Percentiles rank a stretch among this genome's conserved stretches.
phyloP scores from a whole-genome alignment of 441 rosid species.

The Gossypium trilobum region DNA sequence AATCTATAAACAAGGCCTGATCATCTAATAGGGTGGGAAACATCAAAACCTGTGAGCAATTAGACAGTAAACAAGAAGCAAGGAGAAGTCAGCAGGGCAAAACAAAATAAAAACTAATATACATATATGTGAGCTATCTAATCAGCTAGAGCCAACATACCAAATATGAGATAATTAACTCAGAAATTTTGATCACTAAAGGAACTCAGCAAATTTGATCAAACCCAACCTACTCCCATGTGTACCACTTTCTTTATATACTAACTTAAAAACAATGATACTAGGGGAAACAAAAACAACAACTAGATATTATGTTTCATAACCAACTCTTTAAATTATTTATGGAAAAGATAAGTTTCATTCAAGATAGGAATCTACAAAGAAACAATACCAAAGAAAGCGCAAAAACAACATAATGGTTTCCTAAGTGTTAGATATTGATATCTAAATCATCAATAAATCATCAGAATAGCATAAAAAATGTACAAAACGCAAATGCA shows the following conservation, averaged over 20 bases:
- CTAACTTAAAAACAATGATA: not conserved
- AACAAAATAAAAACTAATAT: not conserved
- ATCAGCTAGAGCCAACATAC: not conserved
- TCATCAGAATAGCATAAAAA: not conserved
- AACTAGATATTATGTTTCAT: not conserved
- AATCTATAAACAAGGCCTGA: constrained; percentile 63
- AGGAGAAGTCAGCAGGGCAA: constrained; percentile 2
- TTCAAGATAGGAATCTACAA: not conserved
- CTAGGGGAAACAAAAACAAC: not conserved
- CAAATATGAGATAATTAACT: not conserved
- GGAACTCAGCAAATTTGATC: not conserved
- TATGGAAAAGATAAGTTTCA: not conserved
- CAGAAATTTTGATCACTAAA: not conserved
- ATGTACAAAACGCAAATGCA: constrained; percentile 5
- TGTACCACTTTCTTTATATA: not conserved
- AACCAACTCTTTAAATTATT: not conserved
- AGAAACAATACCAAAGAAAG: constrained; percentile 1
- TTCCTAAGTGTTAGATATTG: not conserved
- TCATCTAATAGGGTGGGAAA: constrained; percentile 84
- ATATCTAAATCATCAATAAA: not conserved
- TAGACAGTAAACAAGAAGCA: constrained; percentile 7
- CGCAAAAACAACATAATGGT: not conserved
- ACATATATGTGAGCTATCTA: not conserved
- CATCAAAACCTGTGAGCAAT: constrained; percentile 71
- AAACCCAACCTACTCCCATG: not conserved